Percentiles rank a stretch among this genome's conserved stretches.
phyloP scores from a whole-genome alignment of 163 green algal species.

The Scenedesmus sp. region DNA sequence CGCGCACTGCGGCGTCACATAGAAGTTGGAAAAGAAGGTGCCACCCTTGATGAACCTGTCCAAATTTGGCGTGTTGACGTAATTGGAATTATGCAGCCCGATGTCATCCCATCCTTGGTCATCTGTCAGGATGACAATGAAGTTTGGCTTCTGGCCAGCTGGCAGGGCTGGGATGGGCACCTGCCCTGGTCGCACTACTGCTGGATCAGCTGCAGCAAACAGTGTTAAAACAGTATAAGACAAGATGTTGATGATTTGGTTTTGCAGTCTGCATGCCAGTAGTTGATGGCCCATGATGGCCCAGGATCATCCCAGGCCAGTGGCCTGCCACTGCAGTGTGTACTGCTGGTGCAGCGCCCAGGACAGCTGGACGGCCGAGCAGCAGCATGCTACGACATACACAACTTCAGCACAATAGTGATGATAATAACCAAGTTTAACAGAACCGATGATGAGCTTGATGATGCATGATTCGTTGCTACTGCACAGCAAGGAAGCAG shows the following conservation, averaged over 20 bases:
- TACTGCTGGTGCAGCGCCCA: too few relatives aligned
- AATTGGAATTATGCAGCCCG: constrained; percentile 21
- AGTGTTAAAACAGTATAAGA: neutral
- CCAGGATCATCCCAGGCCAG: too few relatives aligned
- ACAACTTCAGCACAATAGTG: too few relatives aligned
- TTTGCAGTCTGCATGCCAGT: too few relatives aligned
- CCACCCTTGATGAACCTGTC: constrained; percentile 3
- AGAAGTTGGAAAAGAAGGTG: constrained; percentile 39
- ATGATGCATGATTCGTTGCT: neutral
- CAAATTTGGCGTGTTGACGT: constrained; percentile 35
- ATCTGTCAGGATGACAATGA: constrained; percentile 40
- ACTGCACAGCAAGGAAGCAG: neutral
- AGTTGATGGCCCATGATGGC: too few relatives aligned
- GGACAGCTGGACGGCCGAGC: too few relatives aligned
- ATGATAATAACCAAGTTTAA: too few relatives aligned
- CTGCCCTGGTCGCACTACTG: neutral
- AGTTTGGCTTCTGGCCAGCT: constrained; percentile 26
- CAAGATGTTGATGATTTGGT: too few relatives aligned
- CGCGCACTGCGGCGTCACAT: constrained; percentile 25
- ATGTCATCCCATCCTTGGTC: constrained; percentile 47
- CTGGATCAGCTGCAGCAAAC: neutral
- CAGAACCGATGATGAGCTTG: too few relatives aligned
- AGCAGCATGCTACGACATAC: too few relatives aligned
- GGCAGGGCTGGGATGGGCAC: constrained; percentile 4
- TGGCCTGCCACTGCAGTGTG: too few relatives aligned